phyloP scores from a whole-genome alignment of 148 eudicot species.

The Vaccinium vitisidaea region DNA sequence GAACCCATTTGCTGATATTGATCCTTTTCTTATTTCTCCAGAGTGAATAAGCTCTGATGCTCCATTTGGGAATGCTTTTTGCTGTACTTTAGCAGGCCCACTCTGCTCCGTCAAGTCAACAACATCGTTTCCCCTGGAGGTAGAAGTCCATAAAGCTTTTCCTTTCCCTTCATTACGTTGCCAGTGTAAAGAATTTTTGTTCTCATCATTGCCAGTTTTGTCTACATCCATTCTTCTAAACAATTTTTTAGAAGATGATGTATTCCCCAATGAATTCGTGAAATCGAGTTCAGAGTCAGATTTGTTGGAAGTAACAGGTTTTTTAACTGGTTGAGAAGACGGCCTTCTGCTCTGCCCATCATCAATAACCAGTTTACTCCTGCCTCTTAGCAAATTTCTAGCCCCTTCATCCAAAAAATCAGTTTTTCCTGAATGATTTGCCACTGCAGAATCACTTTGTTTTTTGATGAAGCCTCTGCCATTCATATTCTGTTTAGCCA shows the following conservation, averaged over 20 bases:
- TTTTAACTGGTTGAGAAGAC: conserved; percentile 19
- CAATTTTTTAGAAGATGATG: conserved; percentile 34
- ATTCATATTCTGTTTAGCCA: conserved; percentile 18
- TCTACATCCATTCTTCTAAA: conserved; percentile 27
- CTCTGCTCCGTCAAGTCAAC: conserved; percentile 30
- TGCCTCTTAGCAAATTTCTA: conserved; percentile 22
- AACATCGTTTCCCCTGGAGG: conserved; percentile 16
- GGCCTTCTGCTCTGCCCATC: conserved; percentile 25
- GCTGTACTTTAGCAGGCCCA: conserved; percentile 6
- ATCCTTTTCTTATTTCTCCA: conserved; percentile 20
- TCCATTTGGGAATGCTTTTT: conserved; percentile 23
- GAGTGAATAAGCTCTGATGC: conserved; percentile 15
- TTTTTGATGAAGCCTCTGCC: conserved; percentile 12
- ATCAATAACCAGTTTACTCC: conserved; percentile 25
- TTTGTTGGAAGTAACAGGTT: conserved; percentile 22
- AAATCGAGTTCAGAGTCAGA: conserved; percentile 15
- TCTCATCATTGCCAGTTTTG: conserved; percentile 25
- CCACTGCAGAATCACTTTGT: conserved; percentile 19
- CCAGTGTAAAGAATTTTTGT: conserved; percentile 21
- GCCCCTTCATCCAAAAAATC: conserved; percentile 20
- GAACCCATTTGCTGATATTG: conserved; percentile 18
- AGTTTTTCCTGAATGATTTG: conserved; percentile 22
- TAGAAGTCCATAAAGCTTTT: conserved; percentile 21
- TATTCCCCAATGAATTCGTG: conserved; percentile 14
- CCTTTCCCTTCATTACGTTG: conserved; percentile 26